Conservation (phyloP, 2,329 filamentous ascomycete species). For the Pseudonectria buxi region DNA sequence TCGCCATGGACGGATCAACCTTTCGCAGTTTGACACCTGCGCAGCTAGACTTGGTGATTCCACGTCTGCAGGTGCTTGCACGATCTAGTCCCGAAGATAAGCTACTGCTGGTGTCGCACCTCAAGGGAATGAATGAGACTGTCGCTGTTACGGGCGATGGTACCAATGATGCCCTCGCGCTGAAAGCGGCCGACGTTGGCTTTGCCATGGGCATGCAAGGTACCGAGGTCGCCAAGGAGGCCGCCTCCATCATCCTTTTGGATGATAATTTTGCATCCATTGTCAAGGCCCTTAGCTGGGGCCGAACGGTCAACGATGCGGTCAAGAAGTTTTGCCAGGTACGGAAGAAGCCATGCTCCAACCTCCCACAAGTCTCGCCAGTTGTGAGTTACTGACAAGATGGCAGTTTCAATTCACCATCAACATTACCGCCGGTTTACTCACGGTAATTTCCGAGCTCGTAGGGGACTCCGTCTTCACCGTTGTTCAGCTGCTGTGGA, state of each 20-base stretch:
- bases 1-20: conserved; percentile 60
- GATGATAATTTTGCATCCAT: conserved; percentile 63
- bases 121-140: conserved; percentile 50
- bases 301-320: conserved; percentile 61
- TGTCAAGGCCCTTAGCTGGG: conserved; percentile 61
- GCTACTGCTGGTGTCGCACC: conserved; percentile 45
- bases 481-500: conserved; percentile 61
- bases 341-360: conserved; percentile 6
- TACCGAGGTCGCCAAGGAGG: conserved; percentile 62
- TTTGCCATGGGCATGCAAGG: conserved; percentile 64
- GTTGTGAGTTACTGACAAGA: not conserved
- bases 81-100: conserved; percentile 56
- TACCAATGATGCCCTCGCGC: conserved; percentile 59
- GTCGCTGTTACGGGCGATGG: conserved; percentile 61
- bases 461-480: conserved; percentile 53
- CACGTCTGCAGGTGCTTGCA: conserved; percentile 44
- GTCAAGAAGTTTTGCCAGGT: conserved; percentile 62
- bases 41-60: conserved; percentile 47
- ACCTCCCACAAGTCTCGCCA: not conserved
- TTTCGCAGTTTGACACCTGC: conserved; percentile 51
- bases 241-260: conserved; percentile 60
- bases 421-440: conserved; percentile 60
- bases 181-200: conserved; percentile 60
- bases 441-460: conserved; percentile 59
- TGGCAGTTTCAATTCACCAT: conserved; percentile 59